Conservation (phyloP, 176 grass and related monocot species). For the Oryza brachyantha region DNA sequence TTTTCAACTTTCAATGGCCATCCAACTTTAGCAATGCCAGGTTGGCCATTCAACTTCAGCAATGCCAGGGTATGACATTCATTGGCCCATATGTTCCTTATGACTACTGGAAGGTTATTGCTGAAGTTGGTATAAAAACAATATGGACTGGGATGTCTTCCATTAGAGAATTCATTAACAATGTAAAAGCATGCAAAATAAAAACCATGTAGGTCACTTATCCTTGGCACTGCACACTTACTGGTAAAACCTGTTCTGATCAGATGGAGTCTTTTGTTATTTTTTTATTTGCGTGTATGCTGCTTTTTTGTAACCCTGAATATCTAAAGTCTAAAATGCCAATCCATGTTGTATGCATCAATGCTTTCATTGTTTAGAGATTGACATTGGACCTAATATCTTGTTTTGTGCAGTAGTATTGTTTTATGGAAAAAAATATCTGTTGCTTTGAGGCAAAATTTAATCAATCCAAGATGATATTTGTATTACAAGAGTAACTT, state of each 20-base stretch:
- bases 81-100: background rate
- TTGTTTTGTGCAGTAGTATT: background rate
- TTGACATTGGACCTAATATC: background rate
- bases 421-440: background rate
- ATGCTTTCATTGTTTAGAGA: background rate
- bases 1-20: background rate
- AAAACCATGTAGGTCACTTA: background rate
- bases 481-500: background rate
- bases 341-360: background rate
- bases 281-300: background rate
- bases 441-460: background rate
- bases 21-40: background rate
- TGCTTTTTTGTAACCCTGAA: background rate
- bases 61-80: background rate
- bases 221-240: background rate
- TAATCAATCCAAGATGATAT: background rate
- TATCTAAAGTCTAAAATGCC: background rate
- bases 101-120: background rate
- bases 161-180: background rate
- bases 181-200: background rate
- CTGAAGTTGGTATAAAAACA: background rate
- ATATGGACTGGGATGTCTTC: background rate
- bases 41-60: background rate
- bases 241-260: background rate
- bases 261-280: background rate